phyloP scores from a whole-genome alignment of 805 yeast species.

The Saturnispora ahearnii region DNA sequence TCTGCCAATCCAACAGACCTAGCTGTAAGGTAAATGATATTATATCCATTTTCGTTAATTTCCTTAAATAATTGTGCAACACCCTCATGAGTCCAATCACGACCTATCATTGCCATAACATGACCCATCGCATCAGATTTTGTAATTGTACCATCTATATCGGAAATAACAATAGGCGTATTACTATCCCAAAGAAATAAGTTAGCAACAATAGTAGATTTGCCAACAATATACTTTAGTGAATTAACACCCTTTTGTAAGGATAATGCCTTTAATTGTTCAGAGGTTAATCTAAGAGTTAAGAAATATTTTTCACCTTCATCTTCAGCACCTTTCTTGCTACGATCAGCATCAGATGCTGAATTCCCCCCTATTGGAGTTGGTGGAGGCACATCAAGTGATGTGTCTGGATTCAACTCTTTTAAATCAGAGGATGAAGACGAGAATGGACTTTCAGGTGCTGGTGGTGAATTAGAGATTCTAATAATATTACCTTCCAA shows the following conservation, averaged over 20 bases:
- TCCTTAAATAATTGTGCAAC: slow-evolving; percentile 90
- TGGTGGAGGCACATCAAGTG: neutral
- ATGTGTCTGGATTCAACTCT: neutral
- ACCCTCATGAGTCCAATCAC: slow-evolving; percentile 97
- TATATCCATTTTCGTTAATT: slow-evolving; percentile 79
- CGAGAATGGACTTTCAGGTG: neutral
- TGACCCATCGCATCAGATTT: slow-evolving; percentile 97
- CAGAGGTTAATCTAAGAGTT: slow-evolving; percentile 84
- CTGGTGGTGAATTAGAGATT: slow-evolving; percentile 27
- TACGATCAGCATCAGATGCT: neutral
- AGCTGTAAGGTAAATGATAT: slow-evolving; percentile 88
- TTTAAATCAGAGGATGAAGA: slow-evolving; percentile 10
- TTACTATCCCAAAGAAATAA: slow-evolving; percentile 76
- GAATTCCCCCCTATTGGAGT: neutral
- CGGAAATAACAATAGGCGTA: slow-evolving; percentile 89
- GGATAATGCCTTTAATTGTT: slow-evolving; percentile 67
- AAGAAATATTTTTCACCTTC: slow-evolving; percentile 48
- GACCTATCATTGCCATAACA: slow-evolving; percentile 83
- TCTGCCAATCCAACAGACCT: slow-evolving; percentile 95
- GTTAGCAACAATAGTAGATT: slow-evolving; percentile 63
- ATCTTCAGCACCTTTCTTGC: slow-evolving; percentile 6
- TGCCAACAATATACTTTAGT: slow-evolving; percentile 73
- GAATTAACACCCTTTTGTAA: slow-evolving; percentile 74
- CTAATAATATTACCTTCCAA: slow-evolving; percentile 59
- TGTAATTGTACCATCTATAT: slow-evolving; percentile 96